Base-by-base conservation (phyloP, 139 green algal genomes). In the Closterium sp. region DNA sequence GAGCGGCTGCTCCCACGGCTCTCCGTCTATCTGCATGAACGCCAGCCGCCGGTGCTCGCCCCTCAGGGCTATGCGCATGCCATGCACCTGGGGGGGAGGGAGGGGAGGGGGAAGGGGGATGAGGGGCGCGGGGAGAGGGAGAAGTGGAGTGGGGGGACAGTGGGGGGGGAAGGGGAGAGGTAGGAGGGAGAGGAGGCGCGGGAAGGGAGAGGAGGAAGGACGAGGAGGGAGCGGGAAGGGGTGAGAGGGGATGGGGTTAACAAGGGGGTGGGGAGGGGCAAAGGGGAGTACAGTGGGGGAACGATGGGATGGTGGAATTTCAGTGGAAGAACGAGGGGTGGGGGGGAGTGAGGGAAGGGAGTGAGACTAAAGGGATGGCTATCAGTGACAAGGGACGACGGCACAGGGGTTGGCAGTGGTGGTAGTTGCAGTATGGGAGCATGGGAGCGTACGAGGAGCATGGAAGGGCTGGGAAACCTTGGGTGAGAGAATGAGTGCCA, bases 1-100 rank as follows among this genome's bases (percentile, higher is more conserved):
- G 13, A 94, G 91, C 28, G 91, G 91, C 30, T 94, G 91, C 31
- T 93, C 31, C 91, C 91, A 94, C 21, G 91, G 91, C 70, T 94
- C 91, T 28, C 91, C 91, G 70, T 94, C 91, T 19, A 94, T 50
- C 91, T 92, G 88, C 91, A 94, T 38, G 1, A 90, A 94, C 24
- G 89, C 90, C 38, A 30, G 28, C n/a, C 31, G 88, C 32, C 31
- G 85, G 31, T 73, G 28, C 62, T 89, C 70, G 29, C 90, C 90
- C 27, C 85, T 30, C 30, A 93, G 85, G 28, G 90, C 90, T 7
- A 91, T 86, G 19, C 30, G n/a, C 34, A 93, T 31, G 22, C 30
- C 90, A n/a, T 92, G 38, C 29, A 70, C 89, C 89, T 92, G 88
- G 38, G 28, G 28, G 7, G n/a, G 28, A n/a, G n/a, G n/a, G n/a